phyloP scores from a whole-genome alignment of 176 grass and related monocot species.

The Coix lacrymajobi region DNA sequence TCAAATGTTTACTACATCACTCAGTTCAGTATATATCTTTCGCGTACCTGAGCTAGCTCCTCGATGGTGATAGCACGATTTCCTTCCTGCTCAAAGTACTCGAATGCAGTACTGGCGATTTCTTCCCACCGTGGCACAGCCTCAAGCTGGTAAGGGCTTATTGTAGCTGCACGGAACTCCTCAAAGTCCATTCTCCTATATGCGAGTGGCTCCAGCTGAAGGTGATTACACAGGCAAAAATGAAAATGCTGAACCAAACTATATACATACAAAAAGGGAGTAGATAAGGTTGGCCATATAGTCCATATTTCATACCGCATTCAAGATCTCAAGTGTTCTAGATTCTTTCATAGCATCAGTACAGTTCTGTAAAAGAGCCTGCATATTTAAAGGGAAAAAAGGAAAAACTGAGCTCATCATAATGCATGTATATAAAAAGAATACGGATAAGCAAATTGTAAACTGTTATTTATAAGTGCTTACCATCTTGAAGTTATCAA shows the following conservation, averaged over 20 bases:
- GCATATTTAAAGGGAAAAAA: constrained; percentile 31
- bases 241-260: neutral
- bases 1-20: neutral
- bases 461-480: constrained; percentile 13
- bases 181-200: constrained; percentile 97
- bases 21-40: neutral
- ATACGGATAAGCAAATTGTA: neutral
- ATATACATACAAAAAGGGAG: constrained; percentile 29
- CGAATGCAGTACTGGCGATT: constrained; percentile 76
- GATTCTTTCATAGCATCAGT: constrained; percentile 97
- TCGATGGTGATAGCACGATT: constrained; percentile 82
- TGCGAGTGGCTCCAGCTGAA: constrained; percentile 92
- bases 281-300: neutral
- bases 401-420: neutral
- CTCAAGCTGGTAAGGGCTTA: constrained; percentile 95
- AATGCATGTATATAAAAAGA: neutral
- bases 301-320: constrained; percentile 55
- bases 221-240: constrained; percentile 33
- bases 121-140: constrained; percentile 82
- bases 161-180: constrained; percentile 81
- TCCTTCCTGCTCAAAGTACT: constrained; percentile 86
- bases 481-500: constrained; percentile 92
- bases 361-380: constrained; percentile 77
- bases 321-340: constrained; percentile 82
- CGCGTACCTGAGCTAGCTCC: constrained; percentile 74